These are phyloP conservation scores for Aspergillus clavatus DNA, from an alignment of 2,329 filamentous ascomycete genomes.

Conservation along the genomic window DNA sequence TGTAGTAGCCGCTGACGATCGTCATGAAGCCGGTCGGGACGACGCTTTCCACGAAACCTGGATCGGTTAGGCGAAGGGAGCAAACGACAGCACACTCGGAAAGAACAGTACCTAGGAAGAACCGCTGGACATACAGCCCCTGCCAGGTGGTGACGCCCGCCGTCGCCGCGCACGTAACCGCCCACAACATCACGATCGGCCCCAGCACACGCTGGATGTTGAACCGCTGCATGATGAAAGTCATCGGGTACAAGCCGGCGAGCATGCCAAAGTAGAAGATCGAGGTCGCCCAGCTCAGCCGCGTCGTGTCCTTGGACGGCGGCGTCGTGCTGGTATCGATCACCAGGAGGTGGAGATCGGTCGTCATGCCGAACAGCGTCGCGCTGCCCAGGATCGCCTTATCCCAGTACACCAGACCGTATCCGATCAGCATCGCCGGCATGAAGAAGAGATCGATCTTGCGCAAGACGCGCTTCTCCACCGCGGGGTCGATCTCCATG, in stretches of 20 bases:
- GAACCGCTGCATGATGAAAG: conserved; percentile 65
- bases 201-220: conserved; percentile 61
- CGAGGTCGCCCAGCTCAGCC: conserved; percentile 71
- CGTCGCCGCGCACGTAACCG: conserved; percentile 62
- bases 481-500: conserved; percentile 47
- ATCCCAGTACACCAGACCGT: conserved; percentile 67
- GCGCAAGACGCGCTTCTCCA: conserved; percentile 54
- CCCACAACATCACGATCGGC: conserved; percentile 54
- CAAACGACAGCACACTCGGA: too few relatives aligned
- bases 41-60: conserved; percentile 56
- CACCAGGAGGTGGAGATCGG: conserved; percentile 58
- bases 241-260: conserved; percentile 68
- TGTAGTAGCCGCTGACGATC: conserved; percentile 59
- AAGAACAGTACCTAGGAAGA: conserved; percentile 55
- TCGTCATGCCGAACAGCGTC: conserved; percentile 70
- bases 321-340: conserved; percentile 49
- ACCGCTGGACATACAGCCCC: conserved; percentile 63
- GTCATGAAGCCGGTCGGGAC: conserved; percentile 65
- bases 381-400: conserved; percentile 72
- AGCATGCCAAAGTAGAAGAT: conserved; percentile 80
- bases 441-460: conserved; percentile 66
- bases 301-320: conserved; percentile 58
- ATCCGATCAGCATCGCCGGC: conserved; percentile 59
- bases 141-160: conserved; percentile 60
- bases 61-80: conserved; percentile 7